Evolutionary conservation across 106 monocot genomes (phyloP).

Genomic region (Platanthera guangdongensis): DNA sequence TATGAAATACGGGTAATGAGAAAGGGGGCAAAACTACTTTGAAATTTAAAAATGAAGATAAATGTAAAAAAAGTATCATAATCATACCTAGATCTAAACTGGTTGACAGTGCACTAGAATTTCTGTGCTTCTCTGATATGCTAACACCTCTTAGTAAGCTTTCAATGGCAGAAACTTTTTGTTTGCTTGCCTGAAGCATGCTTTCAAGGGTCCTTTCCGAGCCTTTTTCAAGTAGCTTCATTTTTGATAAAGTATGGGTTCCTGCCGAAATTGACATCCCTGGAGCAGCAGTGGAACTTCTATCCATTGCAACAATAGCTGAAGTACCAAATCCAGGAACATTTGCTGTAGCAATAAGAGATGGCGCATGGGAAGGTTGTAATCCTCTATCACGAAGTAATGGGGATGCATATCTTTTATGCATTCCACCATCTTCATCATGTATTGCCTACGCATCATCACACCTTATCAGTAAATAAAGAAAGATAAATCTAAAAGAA

Average conservation of each 20-base stretch:
- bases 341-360: conserved; percentile 34
- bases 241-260: conserved; percentile 39
- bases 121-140: conserved; percentile 55
- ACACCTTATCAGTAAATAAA: not conserved
- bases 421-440: conserved; percentile 96
- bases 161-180: conserved; percentile 98
- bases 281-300: conserved; percentile 52
- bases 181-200: conserved; percentile 85
- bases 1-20: not conserved
- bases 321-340: conserved; percentile 85
- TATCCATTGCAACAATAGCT: conserved; percentile 93
- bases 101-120: conserved; percentile 45
- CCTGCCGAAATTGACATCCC: conserved; percentile 51
- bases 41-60: not conserved
- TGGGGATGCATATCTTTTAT: conserved; percentile 94
- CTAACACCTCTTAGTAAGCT: conserved; percentile 82
- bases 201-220: conserved; percentile 89
- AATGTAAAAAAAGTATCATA: conserved; percentile 9
- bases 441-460: conserved; percentile 49
- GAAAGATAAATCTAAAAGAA: not conserved
- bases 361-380: conserved; percentile 38
- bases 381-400: conserved; percentile 73
- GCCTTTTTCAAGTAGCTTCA: conserved; percentile 44
- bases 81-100: conserved; percentile 96
- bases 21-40: not conserved